Evolutionary conservation across 371 early-diverging fungal species (phyloP), one percentile per base, ranked within the genome.

Genomic region (Nematocida homosporus): DNA sequence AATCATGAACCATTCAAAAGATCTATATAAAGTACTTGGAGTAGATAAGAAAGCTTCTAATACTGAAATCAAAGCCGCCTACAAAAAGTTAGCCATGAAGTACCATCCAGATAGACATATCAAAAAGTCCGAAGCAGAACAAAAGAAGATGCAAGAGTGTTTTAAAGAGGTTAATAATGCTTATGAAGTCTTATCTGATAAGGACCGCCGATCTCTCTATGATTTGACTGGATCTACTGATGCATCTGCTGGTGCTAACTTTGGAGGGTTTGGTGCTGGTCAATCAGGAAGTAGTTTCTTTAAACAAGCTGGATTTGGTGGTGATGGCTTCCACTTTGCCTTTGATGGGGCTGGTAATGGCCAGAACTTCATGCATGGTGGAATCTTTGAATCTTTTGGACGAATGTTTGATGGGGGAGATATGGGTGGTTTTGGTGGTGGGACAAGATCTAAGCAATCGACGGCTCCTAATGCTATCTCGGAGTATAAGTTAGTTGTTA

Each of bases 101-200:
- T 92, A 90, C 84, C 97, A 97, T 82, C 84, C 95, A 91, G 54
- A 94, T 82, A 95, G 93, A 82, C 86, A 89, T 77, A 85, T 85
- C 8, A 87, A 89, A 79, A 88, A 89, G 79, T 87, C 88, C 61
- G 90, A 89, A 51, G 84, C 88, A 8, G 90, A 89, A 83, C 91
- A 92, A 81, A 92, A 91, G 6, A 87, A 90, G 83, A 92, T 93
- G 34, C 92, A 91, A 78, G 90, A 90, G 56, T 89, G 87, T 64
- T 72, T 72, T 37, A 72, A 72, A 72, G 75, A 72, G 27, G 16
- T 72, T 30, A 72, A 57, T 64, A 44, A 50, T 52, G 75, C 75
- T 8, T 59, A 72, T 40, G 75, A 72, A 30, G 40, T 72, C 10
- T 64, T 72, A 32, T 37, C 61, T 13, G 61, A 72, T 44, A 47